A percentile compares a stretch with the other conserved stretches of the same genome.
phyloP scores from a whole-genome alignment of 139 green algal species.

The Cymbomonas tetramitiformis region DNA sequence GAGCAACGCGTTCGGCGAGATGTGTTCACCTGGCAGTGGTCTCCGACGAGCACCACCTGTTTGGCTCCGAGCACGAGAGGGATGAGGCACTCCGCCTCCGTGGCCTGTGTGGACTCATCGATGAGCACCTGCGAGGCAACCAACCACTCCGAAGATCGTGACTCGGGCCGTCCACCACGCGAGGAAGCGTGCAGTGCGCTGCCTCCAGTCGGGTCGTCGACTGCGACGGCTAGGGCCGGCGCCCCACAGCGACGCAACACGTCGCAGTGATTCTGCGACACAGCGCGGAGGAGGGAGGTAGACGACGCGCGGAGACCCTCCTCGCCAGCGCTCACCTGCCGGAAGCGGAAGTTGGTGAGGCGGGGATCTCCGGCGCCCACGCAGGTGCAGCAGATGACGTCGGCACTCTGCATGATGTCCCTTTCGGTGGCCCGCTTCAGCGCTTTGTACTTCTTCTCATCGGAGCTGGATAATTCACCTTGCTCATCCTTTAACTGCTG shows the following conservation, averaged over 20 bases:
- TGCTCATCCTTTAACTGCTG: slow-evolving; percentile 65
- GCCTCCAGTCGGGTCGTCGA: too few relatives aligned
- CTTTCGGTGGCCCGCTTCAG: slow-evolving; percentile 42
- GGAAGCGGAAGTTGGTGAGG: slow-evolving; percentile 69
- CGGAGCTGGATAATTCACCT: slow-evolving; percentile 57
- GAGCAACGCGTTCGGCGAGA: too few relatives aligned
- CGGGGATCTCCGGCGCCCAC: slow-evolving; percentile 77
- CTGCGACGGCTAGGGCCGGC: too few relatives aligned
- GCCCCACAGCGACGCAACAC: neutral
- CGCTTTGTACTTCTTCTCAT: slow-evolving; percentile 75
- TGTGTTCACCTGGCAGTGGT: too few relatives aligned
- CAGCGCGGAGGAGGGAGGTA: neutral
- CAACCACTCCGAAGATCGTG: too few relatives aligned
- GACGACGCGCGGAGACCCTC: neutral
- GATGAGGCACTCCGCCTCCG: slow-evolving; percentile 84
- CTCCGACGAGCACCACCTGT: slow-evolving; percentile 76
- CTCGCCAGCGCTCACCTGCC: slow-evolving; percentile 40
- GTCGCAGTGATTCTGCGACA: too few relatives aligned
- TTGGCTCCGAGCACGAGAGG: slow-evolving; percentile 86
- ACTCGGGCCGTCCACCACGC: too few relatives aligned
- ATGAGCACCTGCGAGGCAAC: too few relatives aligned
- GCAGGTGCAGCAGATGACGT: slow-evolving; percentile 82
- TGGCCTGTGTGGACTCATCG: slow-evolving; percentile 85
- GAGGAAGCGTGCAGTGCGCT: too few relatives aligned
- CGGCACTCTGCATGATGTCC: slow-evolving; percentile 67